Evolutionary conservation across 805 yeast species (phyloP), one percentile per base, ranked within the genome.

Genomic region (Saturnispora gosingensis): DNA sequence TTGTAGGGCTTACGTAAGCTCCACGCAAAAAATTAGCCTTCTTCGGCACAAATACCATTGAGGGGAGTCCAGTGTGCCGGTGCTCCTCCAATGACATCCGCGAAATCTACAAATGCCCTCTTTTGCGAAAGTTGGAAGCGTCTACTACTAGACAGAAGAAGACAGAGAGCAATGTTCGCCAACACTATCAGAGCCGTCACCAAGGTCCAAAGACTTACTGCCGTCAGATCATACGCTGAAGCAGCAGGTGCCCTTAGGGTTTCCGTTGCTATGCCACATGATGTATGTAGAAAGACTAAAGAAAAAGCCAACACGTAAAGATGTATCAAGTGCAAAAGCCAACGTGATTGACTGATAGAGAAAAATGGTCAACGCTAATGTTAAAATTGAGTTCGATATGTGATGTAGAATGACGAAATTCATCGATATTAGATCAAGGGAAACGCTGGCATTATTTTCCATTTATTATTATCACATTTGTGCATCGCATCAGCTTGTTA

Each of bases 221-320:
- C 76, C 55, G 80, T 79, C 61, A 85, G 97, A 82, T 76, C 85
- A 56, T 91, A 90, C 70, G 99, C 99, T 63, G 95, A 91, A 61
- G 95, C 85, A 59, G 70, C 84, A 56, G 93, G 84, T 66, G 82
- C 82, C 60, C 78, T 93, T 71, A 88, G 83, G 70, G 78, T 93
- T 66, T 85, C 95, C 53, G 81, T 93, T 64, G 91, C 97, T 53
- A 80, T 90, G 63, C 99, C 99, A 59, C 89, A 87, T 70, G 82
- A 84, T 72, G 64, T 61, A 62, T 48, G 64, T 62, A 18, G 24
- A 20, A 40, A 4, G 24, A 9, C 11, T 6, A 40, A 40, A 18
- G 34, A 30, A 25, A 25, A 25, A 8, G 28, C 28, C 9, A 25
- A 5, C 1, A 2, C 28, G 9, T 25, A 8, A 25, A 25, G 28